Evolutionary conservation across 208 protist genomes (phyloP), one percentile per base, ranked within the genome.

Genomic region (Acanthamoeba triangularis): DNA sequence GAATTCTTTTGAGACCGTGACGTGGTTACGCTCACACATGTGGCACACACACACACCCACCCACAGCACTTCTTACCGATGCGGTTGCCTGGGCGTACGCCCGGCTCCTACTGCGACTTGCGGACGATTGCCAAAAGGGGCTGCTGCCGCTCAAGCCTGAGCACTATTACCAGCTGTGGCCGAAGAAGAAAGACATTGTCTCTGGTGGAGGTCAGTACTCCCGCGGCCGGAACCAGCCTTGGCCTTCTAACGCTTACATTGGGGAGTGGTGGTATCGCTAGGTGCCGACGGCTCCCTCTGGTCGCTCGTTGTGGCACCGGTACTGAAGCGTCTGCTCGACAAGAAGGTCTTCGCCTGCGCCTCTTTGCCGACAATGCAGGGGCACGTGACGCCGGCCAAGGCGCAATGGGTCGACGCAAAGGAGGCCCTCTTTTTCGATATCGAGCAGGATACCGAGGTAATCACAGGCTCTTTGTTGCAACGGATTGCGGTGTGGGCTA

Each of bases 341-440:
- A 92, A 72, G 52, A 92, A 92, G 18, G 61, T 92, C 20, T 92
- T 92, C n/a, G 56, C 56, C n/a, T 92, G 85, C n/a, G 47, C 33
- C 30, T n/a, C 16, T 18, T 13, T 35, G 30, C 52, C 35, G 14
- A 23, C 59, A n/a, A n/a, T 65, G 59, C 59, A 8, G 25, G 54
- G 54, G 5, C 59, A 8, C 0, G 7, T 52, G 85, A 16, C 56
- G 11, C 35, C 49, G 8, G 54, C 1, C 2, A 20, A 82, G 44
- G 33, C 2, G 18, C 76, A 25, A 23, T 85, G 76, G 76, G 76
- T 85, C 47, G 44, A 85, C 47, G 41, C 41, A 11, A 65, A 92
- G 44, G 59, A 92, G 54, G 85, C 59, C 16, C 33, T 65, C 85
- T 92, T 92, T 33, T 72, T 54, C 30, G 85, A 92, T 54, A 52